Conservation (phyloP, 345 rosid species). For the Cardiospermum halicacabum region DNA sequence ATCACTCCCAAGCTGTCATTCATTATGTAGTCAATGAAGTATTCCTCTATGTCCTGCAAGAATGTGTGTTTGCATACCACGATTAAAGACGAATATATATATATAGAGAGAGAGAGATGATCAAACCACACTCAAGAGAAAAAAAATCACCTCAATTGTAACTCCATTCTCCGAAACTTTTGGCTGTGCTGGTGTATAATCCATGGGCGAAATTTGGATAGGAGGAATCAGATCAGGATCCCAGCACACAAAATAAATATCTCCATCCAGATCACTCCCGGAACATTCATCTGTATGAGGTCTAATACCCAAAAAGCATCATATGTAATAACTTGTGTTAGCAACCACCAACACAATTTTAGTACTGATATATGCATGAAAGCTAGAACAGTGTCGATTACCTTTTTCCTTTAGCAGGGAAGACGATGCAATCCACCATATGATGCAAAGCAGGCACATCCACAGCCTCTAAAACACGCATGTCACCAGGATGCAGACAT, state of each 20-base stretch:
- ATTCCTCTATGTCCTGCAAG: constrained; percentile 25
- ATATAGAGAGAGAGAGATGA: neutral
- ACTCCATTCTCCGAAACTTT: constrained; percentile 10
- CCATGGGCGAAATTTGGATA: constrained; percentile 8
- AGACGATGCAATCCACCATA: constrained; percentile 53
- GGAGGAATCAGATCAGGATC: constrained; percentile 23
- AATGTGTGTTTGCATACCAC: no score
- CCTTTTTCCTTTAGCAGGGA: constrained; percentile 51
- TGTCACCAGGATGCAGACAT: constrained; percentile 49
- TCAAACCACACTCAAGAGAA: neutral
- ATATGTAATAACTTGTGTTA: neutral
- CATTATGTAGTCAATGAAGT: constrained; percentile 19
- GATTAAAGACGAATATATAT: no score
- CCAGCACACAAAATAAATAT: constrained; percentile 26
- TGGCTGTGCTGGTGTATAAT: constrained; percentile 3
- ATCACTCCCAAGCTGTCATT: constrained; percentile 24
- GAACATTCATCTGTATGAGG: constrained; percentile 27
- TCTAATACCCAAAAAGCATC: neutral
- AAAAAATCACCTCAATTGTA: constrained; percentile 20
- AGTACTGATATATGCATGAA: neutral
- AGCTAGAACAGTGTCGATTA: constrained; percentile 5
- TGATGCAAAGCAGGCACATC: constrained; percentile 36
- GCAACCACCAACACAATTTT: neutral
- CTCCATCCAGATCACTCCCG: constrained; percentile 30
- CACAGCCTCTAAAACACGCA: constrained; percentile 35